Conservation (phyloP, 148 eudicot species). For the Vaccinium vitisidaea region DNA sequence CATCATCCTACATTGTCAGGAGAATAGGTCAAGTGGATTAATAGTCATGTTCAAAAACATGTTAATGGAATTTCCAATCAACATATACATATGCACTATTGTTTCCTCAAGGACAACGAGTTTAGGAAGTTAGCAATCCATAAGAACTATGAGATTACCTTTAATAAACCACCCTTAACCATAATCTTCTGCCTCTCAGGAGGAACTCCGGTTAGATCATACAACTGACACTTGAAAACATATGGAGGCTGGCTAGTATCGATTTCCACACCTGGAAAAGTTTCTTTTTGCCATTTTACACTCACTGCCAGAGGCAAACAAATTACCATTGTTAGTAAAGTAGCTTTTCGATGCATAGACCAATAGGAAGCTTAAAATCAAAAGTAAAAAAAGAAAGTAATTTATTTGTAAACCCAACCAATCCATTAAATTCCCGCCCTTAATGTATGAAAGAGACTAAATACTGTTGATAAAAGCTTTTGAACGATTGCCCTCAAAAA, state of each 20-base stretch:
- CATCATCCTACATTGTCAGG: constrained; percentile 68
- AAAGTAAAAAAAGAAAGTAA: background rate
- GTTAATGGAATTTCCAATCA: background rate
- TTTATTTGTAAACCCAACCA: background rate
- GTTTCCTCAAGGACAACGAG: constrained; percentile 1
- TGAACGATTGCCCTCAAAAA: background rate
- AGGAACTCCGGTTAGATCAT: constrained; percentile 92
- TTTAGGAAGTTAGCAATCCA: background rate
- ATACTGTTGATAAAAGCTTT: background rate
- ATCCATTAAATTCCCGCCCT: background rate
- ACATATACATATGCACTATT: background rate
- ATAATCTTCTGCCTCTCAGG: constrained; percentile 98
- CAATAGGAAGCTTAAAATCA: background rate
- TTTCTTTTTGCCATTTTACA: constrained; percentile 95
- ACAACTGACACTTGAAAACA: constrained; percentile 87
- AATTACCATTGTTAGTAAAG: background rate
- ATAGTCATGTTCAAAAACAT: constrained; percentile 5
- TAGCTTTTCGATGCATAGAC: background rate
- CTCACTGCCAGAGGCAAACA: constrained; percentile 55
- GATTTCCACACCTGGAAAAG: constrained; percentile 74
- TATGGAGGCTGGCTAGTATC: constrained; percentile 86
- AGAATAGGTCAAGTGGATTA: constrained; percentile 12
- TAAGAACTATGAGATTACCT: constrained; percentile 47
- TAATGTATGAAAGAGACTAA: background rate
- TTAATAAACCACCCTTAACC: constrained; percentile 94